A percentile compares a stretch with the other conserved stretches of the same genome.
Evolutionary conservation across 2,329 filamentous ascomycete genomes (phyloP).

Genomic region (Dothiorella sarmentorum): DNA sequence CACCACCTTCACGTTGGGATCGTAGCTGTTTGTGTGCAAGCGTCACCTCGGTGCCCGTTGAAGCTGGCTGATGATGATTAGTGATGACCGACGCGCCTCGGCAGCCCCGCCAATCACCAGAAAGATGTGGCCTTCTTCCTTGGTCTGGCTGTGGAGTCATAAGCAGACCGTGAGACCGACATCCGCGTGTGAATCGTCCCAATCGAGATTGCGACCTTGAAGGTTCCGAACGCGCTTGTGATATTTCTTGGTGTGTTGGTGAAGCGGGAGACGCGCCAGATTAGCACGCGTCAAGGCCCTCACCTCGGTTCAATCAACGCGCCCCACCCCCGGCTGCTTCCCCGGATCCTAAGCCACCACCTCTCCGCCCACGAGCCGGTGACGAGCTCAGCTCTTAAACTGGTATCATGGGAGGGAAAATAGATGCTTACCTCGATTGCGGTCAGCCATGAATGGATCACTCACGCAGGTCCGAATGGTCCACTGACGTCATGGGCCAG

Average conservation of each 20-base stretch:
- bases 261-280: neutral
- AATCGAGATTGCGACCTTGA: neutral
- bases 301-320: neutral
- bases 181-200: no score
- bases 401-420: slow-evolving; percentile 55
- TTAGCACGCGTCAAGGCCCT: neutral
- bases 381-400: neutral
- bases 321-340: neutral
- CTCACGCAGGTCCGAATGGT: neutral
- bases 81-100: neutral
- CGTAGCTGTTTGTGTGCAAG: neutral
- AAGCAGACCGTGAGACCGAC: neutral
- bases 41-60: neutral
- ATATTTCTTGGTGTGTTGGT: neutral
- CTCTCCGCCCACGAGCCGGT: neutral
- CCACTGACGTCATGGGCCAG: slow-evolving; percentile 43
- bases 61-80: neutral
- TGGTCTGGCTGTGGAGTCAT: no score
- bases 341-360: neutral
- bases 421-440: slow-evolving; percentile 66
- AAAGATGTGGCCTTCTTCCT: neutral
- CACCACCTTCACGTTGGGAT: no score
- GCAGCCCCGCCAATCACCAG: neutral
- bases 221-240: no score
- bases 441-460: slow-evolving; percentile 50